These are phyloP conservation scores for Aureobasidium sp. DNA, from an alignment of 2,329 filamentous ascomycete genomes.

Conservation along the genomic window DNA sequence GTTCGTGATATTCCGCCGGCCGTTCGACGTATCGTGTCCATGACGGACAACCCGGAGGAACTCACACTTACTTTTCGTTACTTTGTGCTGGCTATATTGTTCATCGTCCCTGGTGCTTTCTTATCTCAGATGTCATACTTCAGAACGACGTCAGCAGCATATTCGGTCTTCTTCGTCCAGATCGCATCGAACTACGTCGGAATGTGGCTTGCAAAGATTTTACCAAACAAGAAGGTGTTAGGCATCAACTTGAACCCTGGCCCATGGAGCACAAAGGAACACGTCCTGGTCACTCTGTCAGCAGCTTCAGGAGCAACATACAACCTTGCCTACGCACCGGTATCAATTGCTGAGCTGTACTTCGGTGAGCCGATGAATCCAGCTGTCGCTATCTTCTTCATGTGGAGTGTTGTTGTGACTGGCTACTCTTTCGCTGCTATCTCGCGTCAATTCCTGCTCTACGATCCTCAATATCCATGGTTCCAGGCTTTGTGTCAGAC, in stretches of 20 bases:
- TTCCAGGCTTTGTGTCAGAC: constrained; percentile 42
- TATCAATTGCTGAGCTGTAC: constrained; percentile 50
- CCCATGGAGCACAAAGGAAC: constrained; percentile 51
- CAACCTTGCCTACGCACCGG: constrained; percentile 36
- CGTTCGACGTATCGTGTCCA: constrained; percentile 49
- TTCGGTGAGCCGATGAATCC: constrained; percentile 46
- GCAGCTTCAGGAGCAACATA: constrained; percentile 18
- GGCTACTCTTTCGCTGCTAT: constrained; percentile 53
- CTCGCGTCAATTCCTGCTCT: constrained; percentile 49
- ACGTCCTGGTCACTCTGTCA: constrained; percentile 47
- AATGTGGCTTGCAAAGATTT: constrained; percentile 42
- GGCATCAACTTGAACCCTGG: constrained; percentile 49
- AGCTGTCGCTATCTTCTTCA: constrained; percentile 51
- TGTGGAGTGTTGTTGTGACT: constrained; percentile 50
- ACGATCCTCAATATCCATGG: constrained; percentile 51
- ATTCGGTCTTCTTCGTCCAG: constrained; percentile 55
- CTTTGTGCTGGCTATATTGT: constrained; percentile 47
- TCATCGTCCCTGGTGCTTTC: constrained; percentile 51
- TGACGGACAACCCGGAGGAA: constrained; percentile 48
- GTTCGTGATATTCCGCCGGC: constrained; percentile 46
- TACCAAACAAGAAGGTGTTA: constrained; percentile 42
- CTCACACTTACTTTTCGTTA: constrained; percentile 54
- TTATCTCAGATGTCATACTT: constrained; percentile 49
- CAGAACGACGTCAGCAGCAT: constrained; percentile 50
- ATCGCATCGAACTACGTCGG: constrained; percentile 50